phyloP scores from a whole-genome alignment of 1,284 basidiomycete species.

The Farysia itapuensis region DNA sequence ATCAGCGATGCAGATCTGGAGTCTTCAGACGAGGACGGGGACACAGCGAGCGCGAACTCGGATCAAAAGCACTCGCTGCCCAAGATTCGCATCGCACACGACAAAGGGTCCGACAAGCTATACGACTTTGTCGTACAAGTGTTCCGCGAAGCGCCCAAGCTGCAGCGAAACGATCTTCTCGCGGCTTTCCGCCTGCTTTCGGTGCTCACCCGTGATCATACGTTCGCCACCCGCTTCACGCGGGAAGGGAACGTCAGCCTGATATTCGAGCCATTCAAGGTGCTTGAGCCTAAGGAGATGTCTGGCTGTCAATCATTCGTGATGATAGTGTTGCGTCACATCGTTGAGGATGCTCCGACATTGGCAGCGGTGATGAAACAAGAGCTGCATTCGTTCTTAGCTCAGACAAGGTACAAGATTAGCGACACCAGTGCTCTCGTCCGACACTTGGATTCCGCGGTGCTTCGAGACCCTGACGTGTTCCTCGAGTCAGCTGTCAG shows the following conservation, averaged over 20 bases:
- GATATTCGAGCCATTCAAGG: slow-evolving; percentile 48
- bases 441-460: slow-evolving; percentile 76
- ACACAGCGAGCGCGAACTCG: neutral
- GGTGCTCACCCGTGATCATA: slow-evolving; percentile 41
- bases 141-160: slow-evolving; percentile 57
- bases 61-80: neutral
- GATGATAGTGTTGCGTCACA: slow-evolving; percentile 83
- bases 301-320: slow-evolving; percentile 76
- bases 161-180: slow-evolving; percentile 41
- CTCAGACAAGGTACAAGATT: slow-evolving; percentile 57
- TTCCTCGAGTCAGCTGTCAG: slow-evolving; percentile 70
- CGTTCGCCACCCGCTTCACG: slow-evolving; percentile 29
- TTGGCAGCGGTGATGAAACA: slow-evolving; percentile 76
- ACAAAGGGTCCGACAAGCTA: slow-evolving; percentile 50
- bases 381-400: slow-evolving; percentile 66
- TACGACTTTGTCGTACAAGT: slow-evolving; percentile 29
- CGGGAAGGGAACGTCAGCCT: slow-evolving; percentile 36
- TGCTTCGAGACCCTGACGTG: slow-evolving; percentile 74
- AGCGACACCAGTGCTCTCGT: slow-evolving; percentile 75
- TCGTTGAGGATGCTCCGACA: slow-evolving; percentile 75
- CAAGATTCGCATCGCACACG: slow-evolving; percentile 7
- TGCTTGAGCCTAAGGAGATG: slow-evolving; percentile 26
- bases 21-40: neutral
- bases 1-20: slow-evolving; percentile 30
- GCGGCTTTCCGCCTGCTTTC: slow-evolving; percentile 51